Evolutionary conservation across 176 grass and related monocot species (phyloP).

Genomic region (Paspalum vaginatum): DNA sequence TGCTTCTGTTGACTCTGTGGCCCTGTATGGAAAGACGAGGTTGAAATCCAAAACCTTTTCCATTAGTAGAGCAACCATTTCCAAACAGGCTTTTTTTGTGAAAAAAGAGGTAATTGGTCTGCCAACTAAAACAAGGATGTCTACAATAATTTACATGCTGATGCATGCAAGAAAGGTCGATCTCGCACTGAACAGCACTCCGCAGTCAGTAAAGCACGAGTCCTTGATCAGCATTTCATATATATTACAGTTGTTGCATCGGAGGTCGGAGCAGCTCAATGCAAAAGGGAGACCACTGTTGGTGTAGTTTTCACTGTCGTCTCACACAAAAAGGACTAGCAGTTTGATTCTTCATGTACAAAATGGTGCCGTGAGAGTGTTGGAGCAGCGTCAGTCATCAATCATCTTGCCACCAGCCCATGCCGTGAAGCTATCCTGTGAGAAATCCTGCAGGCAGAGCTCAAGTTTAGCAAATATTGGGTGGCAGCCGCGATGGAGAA

Average conservation of each 20-base stretch:
- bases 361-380: conserved; percentile 11
- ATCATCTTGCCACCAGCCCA: conserved; percentile 51
- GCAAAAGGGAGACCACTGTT: conserved; percentile 22
- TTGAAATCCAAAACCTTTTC: no score
- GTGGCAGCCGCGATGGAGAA: neutral
- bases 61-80: neutral
- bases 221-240: neutral
- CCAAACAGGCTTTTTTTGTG: neutral
- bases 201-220: neutral
- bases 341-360: conserved; percentile 56
- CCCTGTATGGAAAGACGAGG: no score
- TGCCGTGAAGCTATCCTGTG: conserved; percentile 72
- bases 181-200: neutral
- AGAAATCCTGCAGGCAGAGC: conserved; percentile 48
- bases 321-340: neutral
- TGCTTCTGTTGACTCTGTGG: no score
- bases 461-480: conserved; percentile 15
- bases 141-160: conserved; percentile 29
- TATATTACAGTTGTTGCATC: neutral
- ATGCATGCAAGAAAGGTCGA: neutral
- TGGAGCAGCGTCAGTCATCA: conserved; percentile 36
- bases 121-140: conserved; percentile 1
- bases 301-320: neutral
- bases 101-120: neutral
- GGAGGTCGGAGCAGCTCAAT: conserved; percentile 1